A percentile compares a stretch with the other conserved stretches of the same genome.
These are phyloP conservation scores for Penicillium argentinense DNA, from an alignment of 495 filamentous ascomycete genomes.

Conservation along the genomic window DNA sequence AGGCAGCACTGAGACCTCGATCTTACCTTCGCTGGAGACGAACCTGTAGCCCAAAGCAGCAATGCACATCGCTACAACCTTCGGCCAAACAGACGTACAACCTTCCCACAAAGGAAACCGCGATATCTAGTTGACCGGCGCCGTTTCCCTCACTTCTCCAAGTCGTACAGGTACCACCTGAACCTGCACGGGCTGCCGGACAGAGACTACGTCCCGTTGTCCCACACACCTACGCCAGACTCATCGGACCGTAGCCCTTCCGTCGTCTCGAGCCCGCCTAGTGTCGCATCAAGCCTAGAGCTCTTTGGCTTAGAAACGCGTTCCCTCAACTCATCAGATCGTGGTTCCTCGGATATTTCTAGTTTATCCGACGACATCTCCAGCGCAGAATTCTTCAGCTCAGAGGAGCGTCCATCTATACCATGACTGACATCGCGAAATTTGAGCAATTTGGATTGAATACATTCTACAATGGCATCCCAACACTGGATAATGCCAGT, in stretches of 20 bases:
- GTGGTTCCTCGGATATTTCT: background rate
- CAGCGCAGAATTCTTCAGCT: conserved; percentile 2
- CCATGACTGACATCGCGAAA: conserved; percentile 1
- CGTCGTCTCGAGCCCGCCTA: conserved; percentile 1
- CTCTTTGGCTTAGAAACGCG: conserved; percentile 7
- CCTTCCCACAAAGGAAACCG: conserved; percentile 4
- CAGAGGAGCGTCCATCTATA: background rate
- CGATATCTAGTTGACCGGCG: conserved; percentile 6
- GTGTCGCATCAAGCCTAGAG: conserved; percentile 4
- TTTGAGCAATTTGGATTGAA: conserved; percentile 10
- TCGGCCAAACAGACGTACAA: conserved; percentile 6
- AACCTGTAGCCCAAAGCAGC: background rate
- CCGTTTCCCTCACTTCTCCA: conserved; percentile 8
- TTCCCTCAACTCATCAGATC: conserved; percentile 1
- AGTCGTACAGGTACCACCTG: background rate
- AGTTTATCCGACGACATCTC: background rate
- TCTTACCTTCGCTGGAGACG: background rate
- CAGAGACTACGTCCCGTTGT: background rate
- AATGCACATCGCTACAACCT: conserved; percentile 1
- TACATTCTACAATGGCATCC: conserved; percentile 6
- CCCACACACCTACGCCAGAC: background rate
- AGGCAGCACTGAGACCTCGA: conserved; percentile 1
- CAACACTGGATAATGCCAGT: conserved; percentile 6
- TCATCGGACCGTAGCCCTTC: conserved; percentile 3
- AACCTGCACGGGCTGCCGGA: background rate